Conservation (phyloP, 1,284 basidiomycete species). For the Cryptococcus sp. region DNA sequence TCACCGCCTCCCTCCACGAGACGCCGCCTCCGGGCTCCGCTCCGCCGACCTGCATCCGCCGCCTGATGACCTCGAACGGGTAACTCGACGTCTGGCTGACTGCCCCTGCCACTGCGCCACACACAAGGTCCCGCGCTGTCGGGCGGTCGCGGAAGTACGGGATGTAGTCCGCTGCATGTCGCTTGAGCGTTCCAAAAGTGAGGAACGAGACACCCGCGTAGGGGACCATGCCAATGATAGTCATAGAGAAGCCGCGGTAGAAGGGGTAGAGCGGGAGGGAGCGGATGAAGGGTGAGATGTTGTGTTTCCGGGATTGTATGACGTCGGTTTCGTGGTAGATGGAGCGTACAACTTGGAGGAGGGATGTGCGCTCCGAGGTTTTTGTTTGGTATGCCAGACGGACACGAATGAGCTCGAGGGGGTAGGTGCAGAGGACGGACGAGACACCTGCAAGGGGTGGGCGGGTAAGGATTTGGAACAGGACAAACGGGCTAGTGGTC, state of each 20-base stretch:
- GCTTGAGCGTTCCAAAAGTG: slow-evolving; percentile 79
- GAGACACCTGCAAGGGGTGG: slow-evolving; percentile 62
- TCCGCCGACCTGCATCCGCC: slow-evolving; percentile 95
- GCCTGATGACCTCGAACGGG: slow-evolving; percentile 90
- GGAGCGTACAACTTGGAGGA: slow-evolving; percentile 60
- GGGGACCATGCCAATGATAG: slow-evolving; percentile 88
- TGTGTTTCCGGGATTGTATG: slow-evolving; percentile 14
- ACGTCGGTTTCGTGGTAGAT: slow-evolving; percentile 66
- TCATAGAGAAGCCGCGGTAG: slow-evolving; percentile 93
- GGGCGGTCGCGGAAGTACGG: slow-evolving; percentile 47
- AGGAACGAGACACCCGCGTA: slow-evolving; percentile 97
- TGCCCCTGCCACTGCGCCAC: slow-evolving; percentile 88
- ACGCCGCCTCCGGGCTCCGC: slow-evolving; percentile 58
- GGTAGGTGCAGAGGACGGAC: slow-evolving; percentile 90
- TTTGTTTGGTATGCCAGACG: slow-evolving; percentile 87
- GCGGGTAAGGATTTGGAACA: background rate
- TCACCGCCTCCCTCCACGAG: slow-evolving; percentile 72
- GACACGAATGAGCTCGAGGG: slow-evolving; percentile 90
- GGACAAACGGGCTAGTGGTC: background rate
- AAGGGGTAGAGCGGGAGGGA: slow-evolving; percentile 53
- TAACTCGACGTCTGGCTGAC: slow-evolving; percentile 89
- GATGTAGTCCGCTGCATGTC: slow-evolving; percentile 54
- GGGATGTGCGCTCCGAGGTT: slow-evolving; percentile 56
- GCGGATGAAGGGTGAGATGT: slow-evolving; percentile 47
- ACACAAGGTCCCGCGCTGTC: slow-evolving; percentile 58